These are phyloP conservation scores for Termitomyces sp. DNA, from an alignment of 768 basidiomycete genomes.

Conservation along the genomic window DNA sequence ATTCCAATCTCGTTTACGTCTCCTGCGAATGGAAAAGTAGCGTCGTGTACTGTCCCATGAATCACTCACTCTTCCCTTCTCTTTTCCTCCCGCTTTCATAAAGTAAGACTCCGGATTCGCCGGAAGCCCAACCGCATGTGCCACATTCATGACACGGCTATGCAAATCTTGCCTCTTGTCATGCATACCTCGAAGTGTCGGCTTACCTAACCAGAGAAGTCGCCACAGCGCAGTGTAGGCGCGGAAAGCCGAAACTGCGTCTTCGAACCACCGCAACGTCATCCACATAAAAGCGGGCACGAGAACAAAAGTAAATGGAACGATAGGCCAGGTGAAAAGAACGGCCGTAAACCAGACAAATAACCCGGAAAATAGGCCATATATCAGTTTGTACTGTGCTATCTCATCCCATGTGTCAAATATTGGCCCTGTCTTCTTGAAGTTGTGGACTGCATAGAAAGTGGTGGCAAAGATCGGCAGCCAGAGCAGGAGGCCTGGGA, in stretches of 20 bases:
- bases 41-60: slow-evolving; percentile 64
- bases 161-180: slow-evolving; percentile 52
- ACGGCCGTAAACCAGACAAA: slow-evolving; percentile 56
- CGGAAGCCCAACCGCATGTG: slow-evolving; percentile 56
- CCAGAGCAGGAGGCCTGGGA: slow-evolving; percentile 83
- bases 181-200: slow-evolving; percentile 47
- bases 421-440: slow-evolving; percentile 76
- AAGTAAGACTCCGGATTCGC: slow-evolving; percentile 67
- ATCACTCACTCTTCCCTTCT: slow-evolving; percentile 67
- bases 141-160: slow-evolving; percentile 61
- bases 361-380: slow-evolving; percentile 71
- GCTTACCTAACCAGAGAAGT: slow-evolving; percentile 56
- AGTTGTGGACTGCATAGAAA: slow-evolving; percentile 62
- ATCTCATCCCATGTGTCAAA: slow-evolving; percentile 90
- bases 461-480: slow-evolving; percentile 70
- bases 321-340: slow-evolving; percentile 57
- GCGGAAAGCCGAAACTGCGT: slow-evolving; percentile 72
- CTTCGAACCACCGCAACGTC: slow-evolving; percentile 83
- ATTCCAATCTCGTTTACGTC: slow-evolving; percentile 87
- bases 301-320: slow-evolving; percentile 47
- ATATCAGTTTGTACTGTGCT: slow-evolving; percentile 83
- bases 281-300: slow-evolving; percentile 86
- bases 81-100: slow-evolving; percentile 45
- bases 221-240: slow-evolving; percentile 60
- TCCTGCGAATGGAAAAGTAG: slow-evolving; percentile 75